Evolutionary conservation across 352 stramenopile species (phyloP).

Genomic region (Thalassiosira exigua): DNA sequence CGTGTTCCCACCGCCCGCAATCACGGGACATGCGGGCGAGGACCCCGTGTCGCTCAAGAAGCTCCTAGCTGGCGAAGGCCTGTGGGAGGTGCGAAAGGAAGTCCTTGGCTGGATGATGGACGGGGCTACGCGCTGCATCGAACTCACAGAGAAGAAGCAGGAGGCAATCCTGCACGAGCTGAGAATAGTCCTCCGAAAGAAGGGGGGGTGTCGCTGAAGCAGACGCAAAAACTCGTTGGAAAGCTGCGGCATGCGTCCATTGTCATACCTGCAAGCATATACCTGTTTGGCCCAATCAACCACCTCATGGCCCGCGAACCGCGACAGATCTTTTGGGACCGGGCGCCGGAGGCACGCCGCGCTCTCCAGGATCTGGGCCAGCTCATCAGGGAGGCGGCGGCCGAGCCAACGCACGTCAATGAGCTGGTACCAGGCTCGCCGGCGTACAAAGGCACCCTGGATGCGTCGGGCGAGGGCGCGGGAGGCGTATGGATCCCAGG

Average conservation of each 20-base stretch:
- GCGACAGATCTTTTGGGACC: not conserved
- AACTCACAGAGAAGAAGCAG: not conserved
- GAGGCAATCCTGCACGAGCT: not conserved
- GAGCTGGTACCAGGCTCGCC: not conserved
- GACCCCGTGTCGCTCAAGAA: not conserved
- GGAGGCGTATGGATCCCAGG: not conserved
- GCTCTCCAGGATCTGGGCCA: not conserved
- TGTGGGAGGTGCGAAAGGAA: not conserved
- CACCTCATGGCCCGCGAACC: not conserved
- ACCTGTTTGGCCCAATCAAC: not conserved
- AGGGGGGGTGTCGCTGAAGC: not conserved
- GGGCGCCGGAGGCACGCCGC: too few relatives aligned
- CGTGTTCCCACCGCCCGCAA: slow-evolving; percentile 7
- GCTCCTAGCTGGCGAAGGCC: not conserved
- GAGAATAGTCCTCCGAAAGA: not conserved
- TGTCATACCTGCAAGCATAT: not conserved
- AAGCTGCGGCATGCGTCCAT: slow-evolving; percentile 8
- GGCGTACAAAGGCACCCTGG: slow-evolving; percentile 9
- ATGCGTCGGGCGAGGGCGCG: not conserved
- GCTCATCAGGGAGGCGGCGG: not conserved
- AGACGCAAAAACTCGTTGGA: slow-evolving; percentile 7
- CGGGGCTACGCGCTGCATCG: not conserved
- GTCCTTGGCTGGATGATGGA: not conserved
- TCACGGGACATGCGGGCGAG: not conserved
- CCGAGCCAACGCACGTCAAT: not conserved